Base-by-base conservation (phyloP, 768 basidiomycete species). In the Lactarius deliciosus region DNA sequence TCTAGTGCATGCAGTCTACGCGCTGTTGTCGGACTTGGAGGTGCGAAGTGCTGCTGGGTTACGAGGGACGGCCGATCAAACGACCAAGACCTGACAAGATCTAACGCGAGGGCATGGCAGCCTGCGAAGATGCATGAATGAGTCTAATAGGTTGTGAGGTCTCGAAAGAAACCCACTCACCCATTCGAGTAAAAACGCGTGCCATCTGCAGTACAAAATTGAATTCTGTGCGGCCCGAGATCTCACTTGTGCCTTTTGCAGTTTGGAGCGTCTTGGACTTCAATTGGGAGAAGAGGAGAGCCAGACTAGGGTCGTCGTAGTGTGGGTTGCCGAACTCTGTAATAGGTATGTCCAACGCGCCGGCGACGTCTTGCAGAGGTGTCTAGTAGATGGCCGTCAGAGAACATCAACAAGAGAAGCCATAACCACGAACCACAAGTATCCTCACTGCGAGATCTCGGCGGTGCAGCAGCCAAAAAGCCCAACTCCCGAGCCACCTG, bases 141-240 rank as follows among this genome's bases (percentile, higher is more conserved):
- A 32, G 54, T 53, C 65, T 60, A 54, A 45, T n/a, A 61, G 5
- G 45, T 28, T 2, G 32, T 13, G 6, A 57, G 50, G n/a, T 38
- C 28, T 61, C 28, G 40, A 54, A 20, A 28, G 53, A 25, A 5
- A 58, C 36, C 11, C 0, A 75, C 88, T 47, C 70, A 93, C 96
- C 97, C 94, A 98, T 96, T 66, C 93, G 82, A 72, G 91, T 94
- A 71, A 98, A 95, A 9, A 96, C 91, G 34, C 94, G 86, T 0
- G 95, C 92, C 71, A 94, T 94, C 77, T 98, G 96, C 34, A 96
- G 80, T 11, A 99, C 93, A 75, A 98, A 98, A 74, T 92, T 95
- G 77, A 96, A 98, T 74, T 99, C 96, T 15, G 88, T 86, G 55
- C 84, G 83, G 20, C 90, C 91, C 0, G 92, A 89, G 34, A 98